These are phyloP conservation scores for Trichoderma citrinoviride DNA, from an alignment of 2,329 filamentous ascomycete species.

Conservation along the genomic window DNA sequence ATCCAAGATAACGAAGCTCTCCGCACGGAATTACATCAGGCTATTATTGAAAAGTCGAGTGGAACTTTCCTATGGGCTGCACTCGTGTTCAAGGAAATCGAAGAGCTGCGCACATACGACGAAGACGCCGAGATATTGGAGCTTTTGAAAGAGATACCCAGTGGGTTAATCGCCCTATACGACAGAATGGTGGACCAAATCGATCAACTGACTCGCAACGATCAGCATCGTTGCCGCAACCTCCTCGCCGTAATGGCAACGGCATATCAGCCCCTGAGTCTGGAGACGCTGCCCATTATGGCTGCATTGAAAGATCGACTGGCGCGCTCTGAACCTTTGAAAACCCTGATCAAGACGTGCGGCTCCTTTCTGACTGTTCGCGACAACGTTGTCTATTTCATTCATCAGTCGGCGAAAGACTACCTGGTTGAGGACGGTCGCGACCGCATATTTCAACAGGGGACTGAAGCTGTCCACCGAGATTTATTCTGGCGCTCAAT, in stretches of 20 bases:
- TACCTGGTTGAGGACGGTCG: constrained; percentile 33
- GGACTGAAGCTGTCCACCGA: not conserved
- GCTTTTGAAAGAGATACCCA: not conserved
- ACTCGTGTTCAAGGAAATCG: constrained; percentile 23
- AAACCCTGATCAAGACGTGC: constrained; percentile 28
- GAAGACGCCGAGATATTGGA: not conserved
- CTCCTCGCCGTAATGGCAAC: no score
- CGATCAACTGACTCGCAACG: no score
- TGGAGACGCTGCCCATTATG: not conserved
- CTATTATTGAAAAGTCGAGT: constrained; percentile 34
- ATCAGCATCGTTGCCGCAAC: no score
- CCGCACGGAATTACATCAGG: not conserved
- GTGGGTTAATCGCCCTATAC: no score
- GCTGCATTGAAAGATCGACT: not conserved
- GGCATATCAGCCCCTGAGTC: no score
- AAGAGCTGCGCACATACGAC: constrained; percentile 22
- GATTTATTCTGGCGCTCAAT: not conserved
- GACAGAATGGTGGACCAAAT: no score
- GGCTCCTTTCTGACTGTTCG: constrained; percentile 41
- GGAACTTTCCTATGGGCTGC: constrained; percentile 34
- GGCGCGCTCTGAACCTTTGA: not conserved
- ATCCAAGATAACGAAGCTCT: constrained; percentile 21
- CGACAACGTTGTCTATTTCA: constrained; percentile 34
- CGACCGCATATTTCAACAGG: constrained; percentile 34
- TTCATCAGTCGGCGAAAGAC: constrained; percentile 46